Evolutionary conservation across 371 early-diverging fungal species (phyloP), one percentile per base, ranked within the genome.

Genomic region (Lichtheimia corymbifera): DNA sequence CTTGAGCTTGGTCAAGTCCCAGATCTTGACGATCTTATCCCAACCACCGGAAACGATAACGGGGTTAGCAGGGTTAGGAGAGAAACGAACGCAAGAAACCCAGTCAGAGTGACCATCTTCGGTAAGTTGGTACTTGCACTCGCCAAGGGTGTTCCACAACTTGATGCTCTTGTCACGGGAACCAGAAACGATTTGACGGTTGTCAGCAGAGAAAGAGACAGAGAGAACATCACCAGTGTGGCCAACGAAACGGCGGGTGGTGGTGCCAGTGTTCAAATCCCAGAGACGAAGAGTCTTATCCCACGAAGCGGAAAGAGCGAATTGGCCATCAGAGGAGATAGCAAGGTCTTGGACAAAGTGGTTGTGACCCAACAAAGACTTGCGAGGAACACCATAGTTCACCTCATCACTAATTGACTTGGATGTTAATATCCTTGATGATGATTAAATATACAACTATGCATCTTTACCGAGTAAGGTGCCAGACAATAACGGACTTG

Each of bases 21-120:
- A 99, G 68, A 96, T 95, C 96, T 98, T 98, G 83, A 99, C 97
- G 69, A 96, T 84, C 90, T 96, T 97, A 87, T 99, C 99, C 99
- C 99, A 98, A 75, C 98, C 97, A 82, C 92, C 87, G 57, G 97
- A 96, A 62, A 98, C 96, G 76, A 98, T 92, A 83, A 97, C 88
- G 65, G 97, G 96, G 89, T 94, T 97, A 71, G 86, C 87, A 68
- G 95, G 91, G 94, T 97, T 97, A 82, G 99, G 98, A 63, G 97
- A 96, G 96, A 97, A 97, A 75, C 95, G 90, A 68, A 98, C 98
- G 88, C 94, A 93, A 63, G 97, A 96, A 70, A 97, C 93, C 99
- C 97, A 97, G 78, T 96, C 97, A 75, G 88, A 74, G 95, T 98
- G 99, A 66, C 93, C 92, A 72, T 95, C 94, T 71, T 94, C 91